Conservation (phyloP, 1,284 basidiomycete genomes). For the Malassezia obtusa region DNA sequence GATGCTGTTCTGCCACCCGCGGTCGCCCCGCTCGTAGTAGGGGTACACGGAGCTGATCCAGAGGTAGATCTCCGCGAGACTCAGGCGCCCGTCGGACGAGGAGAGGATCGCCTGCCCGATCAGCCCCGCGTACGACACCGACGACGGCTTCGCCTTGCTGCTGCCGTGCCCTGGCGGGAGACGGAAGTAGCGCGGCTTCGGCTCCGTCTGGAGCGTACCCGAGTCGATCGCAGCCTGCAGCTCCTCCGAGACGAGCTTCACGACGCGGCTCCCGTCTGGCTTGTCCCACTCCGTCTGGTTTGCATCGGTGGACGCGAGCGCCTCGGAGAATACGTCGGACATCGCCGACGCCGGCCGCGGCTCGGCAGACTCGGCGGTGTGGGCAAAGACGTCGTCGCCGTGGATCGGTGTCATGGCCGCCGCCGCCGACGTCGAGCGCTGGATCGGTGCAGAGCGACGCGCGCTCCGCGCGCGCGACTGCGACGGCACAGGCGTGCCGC, state of each 20-base stretch:
- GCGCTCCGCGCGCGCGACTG: neutral
- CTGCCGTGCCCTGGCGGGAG: constrained; percentile 37
- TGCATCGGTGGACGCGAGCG: constrained; percentile 3
- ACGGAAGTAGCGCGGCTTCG: constrained; percentile 37
- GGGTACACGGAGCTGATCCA: constrained; percentile 91
- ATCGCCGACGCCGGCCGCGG: neutral
- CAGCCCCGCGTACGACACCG: constrained; percentile 74
- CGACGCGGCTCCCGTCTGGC: constrained; percentile 39
- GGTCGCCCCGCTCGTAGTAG: constrained; percentile 79
- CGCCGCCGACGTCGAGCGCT: constrained; percentile 3
- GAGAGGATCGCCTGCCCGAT: constrained; percentile 89
- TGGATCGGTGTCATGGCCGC: constrained; percentile 9
- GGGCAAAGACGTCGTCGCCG: constrained; percentile 14
- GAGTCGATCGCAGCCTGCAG: constrained; percentile 38
- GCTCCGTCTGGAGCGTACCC: constrained; percentile 34
- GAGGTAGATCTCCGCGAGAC: constrained; percentile 87
- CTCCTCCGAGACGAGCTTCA: constrained; percentile 46
- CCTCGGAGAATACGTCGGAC: constrained; percentile 9
- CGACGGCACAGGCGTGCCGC: neutral
- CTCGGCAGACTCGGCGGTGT: neutral
- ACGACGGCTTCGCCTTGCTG: constrained; percentile 34
- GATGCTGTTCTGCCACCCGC: constrained; percentile 90
- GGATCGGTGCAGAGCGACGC: constrained; percentile 1
- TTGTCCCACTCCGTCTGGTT: constrained; percentile 39
- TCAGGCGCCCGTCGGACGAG: constrained; percentile 70